phyloP scores from a whole-genome alignment of 2,329 filamentous ascomycete species.

The Fusarium lateritium region DNA sequence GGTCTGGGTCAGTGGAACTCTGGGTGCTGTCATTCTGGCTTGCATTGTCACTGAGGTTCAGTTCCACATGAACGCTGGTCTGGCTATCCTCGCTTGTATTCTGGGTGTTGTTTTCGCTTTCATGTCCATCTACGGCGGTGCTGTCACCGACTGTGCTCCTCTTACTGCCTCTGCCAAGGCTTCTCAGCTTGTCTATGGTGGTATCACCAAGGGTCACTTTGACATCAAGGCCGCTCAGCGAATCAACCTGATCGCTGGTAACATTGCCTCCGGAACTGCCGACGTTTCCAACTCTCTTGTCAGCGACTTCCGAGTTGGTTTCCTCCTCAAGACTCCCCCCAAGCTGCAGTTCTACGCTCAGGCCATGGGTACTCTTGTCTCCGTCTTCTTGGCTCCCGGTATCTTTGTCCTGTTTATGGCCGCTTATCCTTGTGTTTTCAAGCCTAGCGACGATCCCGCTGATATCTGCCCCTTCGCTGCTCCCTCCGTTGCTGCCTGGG shows the following conservation, averaged over 20 bases:
- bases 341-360: slow-evolving; percentile 78
- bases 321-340: slow-evolving; percentile 75
- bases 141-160: slow-evolving; percentile 71
- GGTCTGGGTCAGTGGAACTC: slow-evolving; percentile 65
- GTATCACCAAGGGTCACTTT: slow-evolving; percentile 70
- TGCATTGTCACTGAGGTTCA: slow-evolving; percentile 66
- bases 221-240: slow-evolving; percentile 67
- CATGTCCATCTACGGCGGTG: slow-evolving; percentile 64
- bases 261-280: slow-evolving; percentile 69
- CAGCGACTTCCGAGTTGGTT: slow-evolving; percentile 77
- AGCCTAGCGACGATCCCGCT: slow-evolving; percentile 57
- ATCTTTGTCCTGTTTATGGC: slow-evolving; percentile 78
- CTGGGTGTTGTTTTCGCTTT: slow-evolving; percentile 72
- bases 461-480: slow-evolving; percentile 69
- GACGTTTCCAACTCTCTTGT: slow-evolving; percentile 68
- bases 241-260: slow-evolving; percentile 76
- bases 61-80: slow-evolving; percentile 70
- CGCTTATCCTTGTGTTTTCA: slow-evolving; percentile 78
- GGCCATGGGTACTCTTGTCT: slow-evolving; percentile 71
- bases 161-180: slow-evolving; percentile 78
- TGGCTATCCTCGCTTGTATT: slow-evolving; percentile 68
- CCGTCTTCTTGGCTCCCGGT: slow-evolving; percentile 76
- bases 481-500: slow-evolving; percentile 76
- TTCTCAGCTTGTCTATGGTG: slow-evolving; percentile 77
- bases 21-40: slow-evolving; percentile 66